Evolutionary conservation across 1,284 basidiomycete species (phyloP).

Genomic region (Tranzscheliella williamsii): DNA sequence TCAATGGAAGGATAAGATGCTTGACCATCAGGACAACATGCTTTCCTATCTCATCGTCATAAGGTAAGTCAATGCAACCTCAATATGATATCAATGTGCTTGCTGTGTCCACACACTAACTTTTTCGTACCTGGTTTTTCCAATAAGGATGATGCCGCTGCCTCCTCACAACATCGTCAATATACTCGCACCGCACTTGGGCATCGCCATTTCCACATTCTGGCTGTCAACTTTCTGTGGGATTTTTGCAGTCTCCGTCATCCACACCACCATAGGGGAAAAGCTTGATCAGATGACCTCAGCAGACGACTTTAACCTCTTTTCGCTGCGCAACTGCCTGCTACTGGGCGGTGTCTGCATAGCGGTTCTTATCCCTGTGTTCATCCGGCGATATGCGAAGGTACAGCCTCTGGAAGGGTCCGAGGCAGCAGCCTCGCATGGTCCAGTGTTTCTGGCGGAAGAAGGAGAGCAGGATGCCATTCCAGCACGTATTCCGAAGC

Average conservation of each 20-base stretch:
- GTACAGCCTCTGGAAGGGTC: neutral
- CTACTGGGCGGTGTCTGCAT: constrained; percentile 79
- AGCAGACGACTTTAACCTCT: constrained; percentile 85
- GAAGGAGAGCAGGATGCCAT: constrained; percentile 14
- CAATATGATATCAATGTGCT: too few species aligned
- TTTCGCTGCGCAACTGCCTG: constrained; percentile 84
- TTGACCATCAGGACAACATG: constrained; percentile 74
- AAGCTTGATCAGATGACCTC: constrained; percentile 89
- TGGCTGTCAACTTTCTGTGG: constrained; percentile 90
- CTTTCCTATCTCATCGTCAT: constrained; percentile 84
- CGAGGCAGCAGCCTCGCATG: constrained; percentile 14
- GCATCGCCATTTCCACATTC: constrained; percentile 80
- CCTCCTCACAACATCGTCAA: constrained; percentile 80
- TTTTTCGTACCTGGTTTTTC: too few species aligned
- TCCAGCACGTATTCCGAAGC: constrained; percentile 12
- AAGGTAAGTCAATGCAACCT: constrained; percentile 16
- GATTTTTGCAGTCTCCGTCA: constrained; percentile 86
- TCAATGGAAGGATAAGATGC: constrained; percentile 76
- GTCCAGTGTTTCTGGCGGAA: constrained; percentile 12
- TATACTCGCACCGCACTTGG: constrained; percentile 87
- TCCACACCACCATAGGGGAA: constrained; percentile 92
- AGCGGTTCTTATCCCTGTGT: constrained; percentile 86
- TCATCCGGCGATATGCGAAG: neutral
- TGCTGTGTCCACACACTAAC: too few species aligned
- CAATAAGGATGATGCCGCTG: constrained; percentile 79